A percentile compares a stretch with the other conserved stretches of the same genome.
phyloP scores from a whole-genome alignment of 257 asterid genomes.

The Salvia splendens region DNA sequence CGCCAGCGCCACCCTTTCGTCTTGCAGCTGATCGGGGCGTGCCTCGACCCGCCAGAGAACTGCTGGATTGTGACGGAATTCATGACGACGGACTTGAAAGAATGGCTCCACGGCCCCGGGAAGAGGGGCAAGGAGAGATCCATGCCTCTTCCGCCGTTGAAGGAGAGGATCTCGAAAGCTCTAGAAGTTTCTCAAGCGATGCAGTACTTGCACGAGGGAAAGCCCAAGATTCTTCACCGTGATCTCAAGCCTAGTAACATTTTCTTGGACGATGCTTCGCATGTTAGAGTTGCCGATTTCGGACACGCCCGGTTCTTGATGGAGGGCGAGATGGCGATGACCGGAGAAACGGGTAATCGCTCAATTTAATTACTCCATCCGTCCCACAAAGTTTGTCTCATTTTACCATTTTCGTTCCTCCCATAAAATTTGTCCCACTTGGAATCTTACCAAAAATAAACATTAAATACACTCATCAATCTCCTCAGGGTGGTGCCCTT shows the following conservation, averaged over 20 bases:
- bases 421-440: too few relatives aligned
- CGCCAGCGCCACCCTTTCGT: constrained; percentile 75
- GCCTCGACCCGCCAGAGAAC: constrained; percentile 60
- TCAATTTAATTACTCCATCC: not conserved
- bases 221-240: constrained; percentile 67
- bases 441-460: too few relatives aligned
- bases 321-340: constrained; percentile 71
- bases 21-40: constrained; percentile 71
- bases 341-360: constrained; percentile 68
- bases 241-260: constrained; percentile 77
- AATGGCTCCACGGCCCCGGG: constrained; percentile 77
- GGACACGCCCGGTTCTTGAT: constrained; percentile 76
- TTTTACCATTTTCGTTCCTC: too few relatives aligned
- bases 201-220: constrained; percentile 73
- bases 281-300: constrained; percentile 74
- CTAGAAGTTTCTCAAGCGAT: constrained; percentile 72
- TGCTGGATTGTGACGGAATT: constrained; percentile 77
- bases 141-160: constrained; percentile 48
- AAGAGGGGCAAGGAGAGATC: constrained; percentile 52
- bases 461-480: too few relatives aligned
- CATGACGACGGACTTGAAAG: constrained; percentile 47
- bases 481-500: too few relatives aligned
- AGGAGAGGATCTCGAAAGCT: constrained; percentile 58
- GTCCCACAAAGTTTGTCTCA: too few relatives aligned
- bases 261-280: constrained; percentile 63